These are phyloP conservation scores for Diaporthe nobilis DNA, from an alignment of 2,329 filamentous ascomycete genomes.

Conservation along the genomic window DNA sequence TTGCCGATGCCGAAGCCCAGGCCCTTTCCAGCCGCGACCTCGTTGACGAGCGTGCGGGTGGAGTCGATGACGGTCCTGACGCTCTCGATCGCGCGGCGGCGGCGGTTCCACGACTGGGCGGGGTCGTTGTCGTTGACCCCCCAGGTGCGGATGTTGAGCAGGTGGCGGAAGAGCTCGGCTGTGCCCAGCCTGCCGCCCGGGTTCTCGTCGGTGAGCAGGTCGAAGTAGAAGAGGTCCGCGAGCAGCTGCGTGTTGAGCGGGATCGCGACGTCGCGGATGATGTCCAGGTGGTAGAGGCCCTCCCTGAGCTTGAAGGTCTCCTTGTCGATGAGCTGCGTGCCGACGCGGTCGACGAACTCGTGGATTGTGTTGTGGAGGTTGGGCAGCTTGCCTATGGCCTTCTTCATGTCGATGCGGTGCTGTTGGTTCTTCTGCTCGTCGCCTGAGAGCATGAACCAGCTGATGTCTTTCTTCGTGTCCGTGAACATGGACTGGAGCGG, in stretches of 20 bases:
- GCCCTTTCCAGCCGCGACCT: conserved; percentile 44
- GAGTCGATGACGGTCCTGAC: conserved; percentile 54
- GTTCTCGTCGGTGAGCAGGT: conserved; percentile 67
- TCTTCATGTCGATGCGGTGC: conserved; percentile 50
- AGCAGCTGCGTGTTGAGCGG: conserved; percentile 69
- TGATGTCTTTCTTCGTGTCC: conserved; percentile 52
- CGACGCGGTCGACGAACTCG: conserved; percentile 52
- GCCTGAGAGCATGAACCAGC: conserved; percentile 57
- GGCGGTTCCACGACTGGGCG: conserved; percentile 61
- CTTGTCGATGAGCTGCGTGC: conserved; percentile 57
- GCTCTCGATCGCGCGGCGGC: conserved; percentile 58
- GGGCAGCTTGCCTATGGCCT: conserved; percentile 53
- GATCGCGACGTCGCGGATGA: conserved; percentile 69
- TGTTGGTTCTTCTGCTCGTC: conserved; percentile 51
- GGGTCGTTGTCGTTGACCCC: conserved; percentile 64
- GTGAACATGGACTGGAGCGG: conserved; percentile 52
- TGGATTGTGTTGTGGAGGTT: conserved; percentile 45
- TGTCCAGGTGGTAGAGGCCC: conserved; percentile 57
- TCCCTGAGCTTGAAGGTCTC: conserved; percentile 54
- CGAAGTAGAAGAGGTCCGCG: conserved; percentile 70
- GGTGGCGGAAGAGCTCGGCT: conserved; percentile 58
- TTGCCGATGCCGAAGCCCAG: neutral
- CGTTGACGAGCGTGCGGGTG: conserved; percentile 57
- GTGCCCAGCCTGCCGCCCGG: conserved; percentile 62
- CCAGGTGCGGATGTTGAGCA: conserved; percentile 61